Conservation (phyloP, 306 rosid genomes). For the Cucurbita moschata region DNA sequence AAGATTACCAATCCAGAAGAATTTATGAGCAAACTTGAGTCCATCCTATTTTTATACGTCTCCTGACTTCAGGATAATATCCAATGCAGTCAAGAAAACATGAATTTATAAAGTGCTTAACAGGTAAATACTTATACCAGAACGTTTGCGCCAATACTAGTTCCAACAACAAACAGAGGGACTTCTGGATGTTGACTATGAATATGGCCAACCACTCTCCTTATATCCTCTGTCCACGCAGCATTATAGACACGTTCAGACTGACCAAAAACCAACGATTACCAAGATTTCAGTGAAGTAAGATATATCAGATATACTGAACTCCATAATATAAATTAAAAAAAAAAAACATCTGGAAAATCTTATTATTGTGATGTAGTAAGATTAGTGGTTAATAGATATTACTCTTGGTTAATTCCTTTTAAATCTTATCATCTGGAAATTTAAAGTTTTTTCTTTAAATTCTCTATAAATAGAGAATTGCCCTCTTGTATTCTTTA, state of each 20-base stretch:
- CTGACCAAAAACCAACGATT: constrained; percentile 33
- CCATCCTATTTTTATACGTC: background rate
- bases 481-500: too few species aligned
- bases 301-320: background rate
- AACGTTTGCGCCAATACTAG: constrained; percentile 88
- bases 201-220: constrained; percentile 47
- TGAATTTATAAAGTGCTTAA: background rate
- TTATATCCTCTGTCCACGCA: constrained; percentile 95
- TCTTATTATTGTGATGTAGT: background rate
- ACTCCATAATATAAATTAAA: background rate
- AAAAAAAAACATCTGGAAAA: background rate
- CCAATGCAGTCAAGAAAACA: background rate
- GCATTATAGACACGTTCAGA: constrained; percentile 96
- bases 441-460: too few species aligned
- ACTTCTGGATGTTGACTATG: constrained; percentile 53
- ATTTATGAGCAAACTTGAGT: background rate
- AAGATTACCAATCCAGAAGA: background rate
- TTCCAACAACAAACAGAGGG: constrained; percentile 75
- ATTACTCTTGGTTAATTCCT: too few species aligned
- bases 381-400: too few species aligned
- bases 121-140: constrained; percentile 34
- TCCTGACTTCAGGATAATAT: background rate
- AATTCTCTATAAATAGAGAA: too few species aligned
- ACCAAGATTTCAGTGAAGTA: background rate
- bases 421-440: too few species aligned